Conservation (phyloP, 2,329 filamentous ascomycete genomes). For the Epicoccum sorghinum region DNA sequence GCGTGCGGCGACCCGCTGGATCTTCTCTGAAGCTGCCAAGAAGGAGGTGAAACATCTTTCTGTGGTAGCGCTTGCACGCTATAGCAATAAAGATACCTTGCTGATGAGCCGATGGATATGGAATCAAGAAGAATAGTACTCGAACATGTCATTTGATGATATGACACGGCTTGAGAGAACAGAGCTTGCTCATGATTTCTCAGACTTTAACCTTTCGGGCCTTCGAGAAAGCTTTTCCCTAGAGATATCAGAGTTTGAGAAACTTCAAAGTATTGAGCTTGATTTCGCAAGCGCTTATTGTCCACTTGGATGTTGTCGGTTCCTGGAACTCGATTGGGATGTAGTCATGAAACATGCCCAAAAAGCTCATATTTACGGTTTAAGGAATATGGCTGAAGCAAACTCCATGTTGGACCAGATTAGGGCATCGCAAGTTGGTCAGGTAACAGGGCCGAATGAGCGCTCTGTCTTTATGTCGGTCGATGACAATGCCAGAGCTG, state of each 20-base stretch:
- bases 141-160: too few species aligned
- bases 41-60: not conserved
- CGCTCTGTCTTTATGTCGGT: not conserved
- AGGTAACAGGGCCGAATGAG: not conserved
- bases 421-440: not conserved
- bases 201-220: not conserved
- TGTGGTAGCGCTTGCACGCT: not conserved
- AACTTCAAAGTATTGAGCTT: not conserved
- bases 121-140: too few species aligned
- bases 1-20: too few species aligned
- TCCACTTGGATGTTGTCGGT: not conserved
- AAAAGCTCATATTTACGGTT: not conserved
- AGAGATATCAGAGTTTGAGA: not conserved
- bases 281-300: not conserved
- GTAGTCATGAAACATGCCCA: not conserved
- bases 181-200: too few species aligned
- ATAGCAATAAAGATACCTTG: not conserved
- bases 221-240: not conserved
- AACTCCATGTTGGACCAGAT: not conserved
- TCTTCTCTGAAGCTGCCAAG: not conserved
- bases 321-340: not conserved
- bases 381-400: not conserved
- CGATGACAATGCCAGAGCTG: too few species aligned
- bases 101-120: not conserved
- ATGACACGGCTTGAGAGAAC: too few species aligned